Base-by-base conservation (phyloP, 2,329 filamentous ascomycete species). In the Aureobasidium sp. region DNA sequence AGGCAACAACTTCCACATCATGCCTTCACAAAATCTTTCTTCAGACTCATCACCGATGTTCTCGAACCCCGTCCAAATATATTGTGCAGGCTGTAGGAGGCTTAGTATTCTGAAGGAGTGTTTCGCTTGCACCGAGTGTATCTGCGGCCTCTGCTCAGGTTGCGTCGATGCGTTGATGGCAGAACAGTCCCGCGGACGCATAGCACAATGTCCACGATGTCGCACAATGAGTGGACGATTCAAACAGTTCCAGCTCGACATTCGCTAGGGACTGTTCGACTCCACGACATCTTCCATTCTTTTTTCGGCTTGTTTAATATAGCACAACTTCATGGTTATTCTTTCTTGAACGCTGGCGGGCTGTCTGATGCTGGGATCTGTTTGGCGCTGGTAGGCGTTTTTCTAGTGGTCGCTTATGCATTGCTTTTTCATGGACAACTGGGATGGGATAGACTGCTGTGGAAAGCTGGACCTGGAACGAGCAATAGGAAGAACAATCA, bases 71-170 rank as follows among this genome's bases (percentile, higher is more conserved):
- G 88, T 93, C 3, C 90, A 96, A 72, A 96, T 97, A 46, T 96
- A 96, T 73, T 97, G 93, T 73, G 90, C 92, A 23, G 89, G 88
- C 52, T 97, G 93, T 71, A 86, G 90, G 66, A 85, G 87, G 41
- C 80, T 91, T 20, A 92, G 88, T 57, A 78, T 87, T 12, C 78
- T 97, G 29, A 87, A 86, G 70, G 89, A 93, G 69, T 94, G 90
- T 37, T 97, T 91, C 71, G 93, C 93, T 26, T 97, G 93, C 74
- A 96, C 92, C 1, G 92, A 97, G 74, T 97, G 94, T 74, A 96
- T 97, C 66, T 96, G 91, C 72, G 93, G 92, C 17, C 83, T 97
- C 55, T 97, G 94, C 74, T 85, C 87, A 66, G 86, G 91, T 63
- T 97, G 93, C 70, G 91, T 97, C 63, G 88, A 91, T 69, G 85